Evolutionary conservation across 2,329 filamentous ascomycete species (phyloP), one percentile per base, ranked within the genome.

Genomic region (Ophidiomyces ophidiicola): DNA sequence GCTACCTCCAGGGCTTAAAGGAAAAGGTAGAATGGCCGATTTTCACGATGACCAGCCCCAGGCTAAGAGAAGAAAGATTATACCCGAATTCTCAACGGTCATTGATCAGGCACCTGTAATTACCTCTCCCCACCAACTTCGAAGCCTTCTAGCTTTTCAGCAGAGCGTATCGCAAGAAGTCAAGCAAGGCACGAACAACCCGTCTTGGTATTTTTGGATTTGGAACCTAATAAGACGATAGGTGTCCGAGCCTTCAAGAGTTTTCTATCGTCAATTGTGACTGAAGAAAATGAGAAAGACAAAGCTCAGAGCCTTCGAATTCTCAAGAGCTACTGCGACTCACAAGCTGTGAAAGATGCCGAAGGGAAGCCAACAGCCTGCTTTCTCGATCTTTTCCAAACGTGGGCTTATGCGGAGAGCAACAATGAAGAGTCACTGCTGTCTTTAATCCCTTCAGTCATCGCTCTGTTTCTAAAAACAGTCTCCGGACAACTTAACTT

Each of bases 331-430:
- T 69, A 67, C 47, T 64, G 66, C 44, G 70, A 76, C 31, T 64
- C 67, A 31, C 71, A 77, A 53, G 69, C 66, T 43, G 63, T 67
- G 12, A 59, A 59, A 44, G 61, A 59, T 11, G 54, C 59, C 12
- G 64, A 66, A 21, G 74, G 76, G 25, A 71, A 74, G 37, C 68
- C 74, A 38, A 66, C 72, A 5, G 67, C 78, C 17, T 84, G 79
- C 49, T 72, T 96, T 20, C 64, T 72, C 2, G 84, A 94, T 51
- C 64, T 96, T 26, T 82, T 92, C 62, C 82, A 92, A 51, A 85
- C 78, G 43, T 96, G 88, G 88, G 78, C 76, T 33, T 86, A 82
- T 63, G 86, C 82, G 3, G 76, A 77, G 20, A 78, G 83, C 56
- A 76, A 76, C 48, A 84, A 83, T 54, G 81, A 87, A 49, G 86